Conservation (phyloP, 2,329 filamentous ascomycete genomes). For the Teratosphaeria pseudoeucalypti region DNA sequence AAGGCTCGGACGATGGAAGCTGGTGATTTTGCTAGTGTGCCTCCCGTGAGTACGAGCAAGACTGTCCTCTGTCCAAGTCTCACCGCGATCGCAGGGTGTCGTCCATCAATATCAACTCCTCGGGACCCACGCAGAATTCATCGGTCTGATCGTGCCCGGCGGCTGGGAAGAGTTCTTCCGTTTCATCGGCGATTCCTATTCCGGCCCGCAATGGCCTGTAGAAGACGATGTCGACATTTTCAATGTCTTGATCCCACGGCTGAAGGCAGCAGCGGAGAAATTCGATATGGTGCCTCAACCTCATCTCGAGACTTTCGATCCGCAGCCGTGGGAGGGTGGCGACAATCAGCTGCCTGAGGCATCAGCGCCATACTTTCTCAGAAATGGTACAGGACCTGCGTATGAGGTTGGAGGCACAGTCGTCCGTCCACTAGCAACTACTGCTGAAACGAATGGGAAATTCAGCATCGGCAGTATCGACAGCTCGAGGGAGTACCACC, state of each 20-base stretch:
- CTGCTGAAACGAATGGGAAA: slow-evolving; percentile 36
- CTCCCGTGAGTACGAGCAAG: slow-evolving; percentile 34
- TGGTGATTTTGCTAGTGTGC: slow-evolving; percentile 49
- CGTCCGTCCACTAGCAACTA: slow-evolving; percentile 40
- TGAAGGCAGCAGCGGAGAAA: slow-evolving; percentile 45
- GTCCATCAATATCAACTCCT: slow-evolving; percentile 48
- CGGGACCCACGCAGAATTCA: slow-evolving; percentile 44
- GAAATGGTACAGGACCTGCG: slow-evolving; percentile 40
- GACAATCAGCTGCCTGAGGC: slow-evolving; percentile 33
- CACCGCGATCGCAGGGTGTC: slow-evolving; percentile 27
- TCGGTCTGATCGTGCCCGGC: slow-evolving; percentile 46
- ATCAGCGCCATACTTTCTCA: slow-evolving; percentile 41
- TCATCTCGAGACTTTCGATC: slow-evolving; percentile 37
- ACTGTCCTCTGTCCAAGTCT: background rate
- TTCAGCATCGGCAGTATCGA: slow-evolving; percentile 48
- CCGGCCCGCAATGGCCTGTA: slow-evolving; percentile 38
- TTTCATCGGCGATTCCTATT: slow-evolving; percentile 44
- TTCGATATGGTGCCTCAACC: slow-evolving; percentile 47
- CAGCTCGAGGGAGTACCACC: slow-evolving; percentile 29
- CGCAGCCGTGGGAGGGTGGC: slow-evolving; percentile 31
- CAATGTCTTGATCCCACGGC: slow-evolving; percentile 42
- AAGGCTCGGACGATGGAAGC: slow-evolving; percentile 43
- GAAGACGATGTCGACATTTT: slow-evolving; percentile 43
- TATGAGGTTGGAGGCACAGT: slow-evolving; percentile 39
- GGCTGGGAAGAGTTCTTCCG: slow-evolving; percentile 54